phyloP scores from a whole-genome alignment of 108 stramenopile species.

The Nitzschia putrida region DNA sequence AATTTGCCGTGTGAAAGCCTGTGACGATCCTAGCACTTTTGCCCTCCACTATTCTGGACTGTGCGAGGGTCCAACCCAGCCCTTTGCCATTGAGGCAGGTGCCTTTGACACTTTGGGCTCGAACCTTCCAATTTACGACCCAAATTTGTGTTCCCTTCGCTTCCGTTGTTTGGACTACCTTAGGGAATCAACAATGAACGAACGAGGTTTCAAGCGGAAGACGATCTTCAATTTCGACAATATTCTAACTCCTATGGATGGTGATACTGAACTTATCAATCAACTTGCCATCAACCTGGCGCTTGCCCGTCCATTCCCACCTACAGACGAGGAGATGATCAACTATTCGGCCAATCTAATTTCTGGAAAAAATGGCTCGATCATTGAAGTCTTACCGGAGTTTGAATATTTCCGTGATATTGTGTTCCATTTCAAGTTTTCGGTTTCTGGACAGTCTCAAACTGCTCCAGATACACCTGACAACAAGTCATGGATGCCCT shows the following conservation, averaged over 20 bases:
- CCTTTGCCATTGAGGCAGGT: slow-evolving; percentile 95
- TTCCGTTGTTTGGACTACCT: slow-evolving; percentile 96
- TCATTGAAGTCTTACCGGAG: slow-evolving; percentile 96
- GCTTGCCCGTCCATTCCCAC: slow-evolving; percentile 70
- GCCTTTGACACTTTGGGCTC: slow-evolving; percentile 92
- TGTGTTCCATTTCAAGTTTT: slow-evolving; percentile 95
- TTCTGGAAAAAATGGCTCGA: slow-evolving; percentile 75
- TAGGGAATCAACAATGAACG: slow-evolving; percentile 66
- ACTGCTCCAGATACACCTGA: slow-evolving; percentile 66
- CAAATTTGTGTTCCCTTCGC: slow-evolving; percentile 79
- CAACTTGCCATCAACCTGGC: slow-evolving; percentile 83
- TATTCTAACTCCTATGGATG: slow-evolving; percentile 66
- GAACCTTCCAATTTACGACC: slow-evolving; percentile 92
- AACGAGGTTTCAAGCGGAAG: slow-evolving; percentile 68
- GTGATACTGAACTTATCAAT: slow-evolving; percentile 80
- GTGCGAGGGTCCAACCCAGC: slow-evolving; percentile 93
- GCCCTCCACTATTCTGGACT: slow-evolving; percentile 94
- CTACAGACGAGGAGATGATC: slow-evolving; percentile 60
- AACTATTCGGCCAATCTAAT: slow-evolving; percentile 78
- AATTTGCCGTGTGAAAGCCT: slow-evolving; percentile 89
- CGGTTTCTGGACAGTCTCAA: slow-evolving; percentile 77
- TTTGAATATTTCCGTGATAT: slow-evolving; percentile 98
- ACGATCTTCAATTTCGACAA: slow-evolving; percentile 91
- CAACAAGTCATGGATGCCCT: slow-evolving; percentile 72
- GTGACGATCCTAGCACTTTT: slow-evolving; percentile 93